These are phyloP conservation scores for Aureobasidium musti DNA, from an alignment of 2,329 filamentous ascomycete species.

Conservation along the genomic window DNA sequence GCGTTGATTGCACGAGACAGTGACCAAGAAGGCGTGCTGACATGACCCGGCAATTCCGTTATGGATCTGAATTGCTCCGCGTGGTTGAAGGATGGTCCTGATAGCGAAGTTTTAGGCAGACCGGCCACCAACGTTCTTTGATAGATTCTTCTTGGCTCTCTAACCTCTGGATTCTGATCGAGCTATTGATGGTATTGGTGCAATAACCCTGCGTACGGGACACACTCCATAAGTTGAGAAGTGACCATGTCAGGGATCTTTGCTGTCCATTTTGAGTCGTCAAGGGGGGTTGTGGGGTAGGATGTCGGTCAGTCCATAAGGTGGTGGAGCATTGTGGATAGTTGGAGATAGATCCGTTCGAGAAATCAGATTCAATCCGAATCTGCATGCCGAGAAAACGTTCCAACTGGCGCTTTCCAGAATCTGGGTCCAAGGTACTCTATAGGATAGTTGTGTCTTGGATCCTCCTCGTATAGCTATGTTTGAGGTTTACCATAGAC, in stretches of 20 bases:
- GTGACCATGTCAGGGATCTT: not conserved
- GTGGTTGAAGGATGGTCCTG: not conserved
- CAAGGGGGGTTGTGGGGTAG: not conserved
- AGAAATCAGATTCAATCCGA: too few relatives aligned
- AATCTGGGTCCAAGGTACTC: not conserved
- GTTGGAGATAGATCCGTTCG: not conserved
- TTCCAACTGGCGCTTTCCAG: not conserved
- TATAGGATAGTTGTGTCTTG: constrained; percentile 8
- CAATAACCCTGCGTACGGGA: not conserved
- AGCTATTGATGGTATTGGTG: not conserved
- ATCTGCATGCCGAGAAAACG: constrained; percentile 13
- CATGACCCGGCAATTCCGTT: not conserved
- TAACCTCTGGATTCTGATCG: not conserved
- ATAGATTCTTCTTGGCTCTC: not conserved
- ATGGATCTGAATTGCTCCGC: not conserved
- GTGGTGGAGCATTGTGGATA: not conserved
- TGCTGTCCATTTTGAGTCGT: not conserved
- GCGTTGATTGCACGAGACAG: not conserved
- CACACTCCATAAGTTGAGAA: not conserved
- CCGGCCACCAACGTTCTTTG: not conserved
- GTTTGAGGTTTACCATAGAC: not conserved
- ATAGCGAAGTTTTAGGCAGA: not conserved
- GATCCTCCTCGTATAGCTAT: not conserved
- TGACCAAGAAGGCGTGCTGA: not conserved
- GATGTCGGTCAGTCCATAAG: not conserved